These are phyloP conservation scores for Willaertia magna DNA, from an alignment of 208 protist genomes.

Conservation along the genomic window DNA sequence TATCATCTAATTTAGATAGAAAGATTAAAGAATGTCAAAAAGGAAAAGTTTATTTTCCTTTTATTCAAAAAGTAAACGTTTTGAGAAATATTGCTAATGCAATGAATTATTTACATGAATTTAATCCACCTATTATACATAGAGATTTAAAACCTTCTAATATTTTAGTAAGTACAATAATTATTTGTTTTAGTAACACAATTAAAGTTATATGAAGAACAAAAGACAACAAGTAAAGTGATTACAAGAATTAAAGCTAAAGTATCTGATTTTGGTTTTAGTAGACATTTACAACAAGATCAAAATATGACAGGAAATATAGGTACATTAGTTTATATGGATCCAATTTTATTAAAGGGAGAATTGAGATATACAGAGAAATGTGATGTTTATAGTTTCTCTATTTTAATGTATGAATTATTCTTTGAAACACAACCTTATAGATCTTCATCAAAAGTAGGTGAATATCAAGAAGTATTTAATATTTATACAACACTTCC, in stretches of 20 bases:
- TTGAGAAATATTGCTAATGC: neutral
- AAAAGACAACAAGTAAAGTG: neutral
- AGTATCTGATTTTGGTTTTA: neutral
- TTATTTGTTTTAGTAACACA: too few species aligned
- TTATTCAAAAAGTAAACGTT: neutral
- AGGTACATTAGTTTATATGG: neutral
- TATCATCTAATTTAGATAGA: neutral
- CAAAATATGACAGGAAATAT: neutral
- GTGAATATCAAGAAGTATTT: neutral
- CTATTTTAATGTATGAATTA: neutral
- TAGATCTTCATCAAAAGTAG: neutral
- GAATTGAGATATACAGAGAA: neutral
- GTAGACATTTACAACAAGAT: neutral
- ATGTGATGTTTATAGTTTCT: neutral
- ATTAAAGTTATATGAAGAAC: too few species aligned
- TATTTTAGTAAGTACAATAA: conserved; percentile 1
- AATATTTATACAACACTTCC: neutral
- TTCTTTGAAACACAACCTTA: neutral
- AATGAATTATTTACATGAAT: neutral
- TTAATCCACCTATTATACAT: neutral
- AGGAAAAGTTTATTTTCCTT: neutral
- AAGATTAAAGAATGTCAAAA: neutral
- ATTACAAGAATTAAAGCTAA: neutral
- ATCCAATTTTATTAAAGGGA: neutral
- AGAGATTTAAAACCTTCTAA: neutral